Conservation (phyloP, 2,329 filamentous ascomycete genomes). For the Berkeleyomyces basicola region DNA sequence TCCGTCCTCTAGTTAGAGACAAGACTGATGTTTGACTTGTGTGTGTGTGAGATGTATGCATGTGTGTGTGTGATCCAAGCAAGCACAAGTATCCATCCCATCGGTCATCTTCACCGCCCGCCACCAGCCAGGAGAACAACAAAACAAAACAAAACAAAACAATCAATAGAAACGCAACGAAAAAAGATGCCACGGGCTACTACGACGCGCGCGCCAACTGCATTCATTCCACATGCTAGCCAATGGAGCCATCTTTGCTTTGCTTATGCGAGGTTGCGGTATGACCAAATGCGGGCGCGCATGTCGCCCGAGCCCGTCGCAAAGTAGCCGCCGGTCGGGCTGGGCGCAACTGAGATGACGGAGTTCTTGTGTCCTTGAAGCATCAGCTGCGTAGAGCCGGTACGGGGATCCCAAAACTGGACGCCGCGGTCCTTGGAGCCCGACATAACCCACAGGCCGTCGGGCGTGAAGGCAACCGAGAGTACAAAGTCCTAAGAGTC, state of each 20-base stretch:
- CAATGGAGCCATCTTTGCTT: too few species aligned
- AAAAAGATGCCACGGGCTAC: too few species aligned
- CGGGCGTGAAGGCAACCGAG: slow-evolving; percentile 84
- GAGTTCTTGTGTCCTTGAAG: slow-evolving; percentile 98
- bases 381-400: slow-evolving; percentile 91
- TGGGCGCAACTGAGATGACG: slow-evolving; percentile 92
- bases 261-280: slow-evolving; percentile 25
- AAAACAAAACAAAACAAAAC: too few species aligned
- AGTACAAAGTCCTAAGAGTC: slow-evolving; percentile 71
- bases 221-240: too few species aligned
- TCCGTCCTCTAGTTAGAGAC: too few species aligned
- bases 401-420: slow-evolving; percentile 95
- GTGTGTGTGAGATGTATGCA: not conserved
- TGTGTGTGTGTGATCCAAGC: not conserved
- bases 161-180: too few species aligned
- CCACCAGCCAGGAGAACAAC: too few species aligned
- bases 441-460: slow-evolving; percentile 89
- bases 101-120: too few species aligned
- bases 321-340: slow-evolving; percentile 73
- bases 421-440: slow-evolving; percentile 95
- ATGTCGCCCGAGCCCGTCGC: slow-evolving; percentile 95
- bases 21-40: too few species aligned
- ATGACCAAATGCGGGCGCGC: slow-evolving; percentile 95
- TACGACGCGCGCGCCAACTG: too few species aligned
- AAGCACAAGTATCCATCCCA: too few species aligned